Percentiles rank a stretch among this genome's conserved stretches.
Evolutionary conservation across 768 basidiomycete species (phyloP).

Genomic region (Russula sp.): DNA sequence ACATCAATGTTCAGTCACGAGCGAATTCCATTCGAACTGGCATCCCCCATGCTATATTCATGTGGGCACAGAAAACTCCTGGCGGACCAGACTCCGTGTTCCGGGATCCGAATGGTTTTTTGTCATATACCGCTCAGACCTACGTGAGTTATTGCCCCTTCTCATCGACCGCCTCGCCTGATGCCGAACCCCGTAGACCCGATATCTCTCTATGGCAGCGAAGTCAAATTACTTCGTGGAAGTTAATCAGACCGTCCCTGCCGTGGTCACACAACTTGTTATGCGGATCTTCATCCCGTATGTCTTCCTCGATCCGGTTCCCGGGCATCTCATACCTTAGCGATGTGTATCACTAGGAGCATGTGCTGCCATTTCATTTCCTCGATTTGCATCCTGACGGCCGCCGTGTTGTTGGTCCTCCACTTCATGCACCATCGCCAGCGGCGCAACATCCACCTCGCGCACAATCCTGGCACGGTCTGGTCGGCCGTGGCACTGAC

Average conservation of each 20-base stretch:
- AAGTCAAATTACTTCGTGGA: slow-evolving; percentile 54
- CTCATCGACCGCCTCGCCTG: neutral
- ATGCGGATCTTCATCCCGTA: slow-evolving; percentile 57
- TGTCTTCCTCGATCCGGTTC: slow-evolving; percentile 25
- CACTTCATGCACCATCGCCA: slow-evolving; percentile 38
- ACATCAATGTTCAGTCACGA: slow-evolving; percentile 48
- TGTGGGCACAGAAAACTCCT: slow-evolving; percentile 39
- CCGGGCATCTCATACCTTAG: neutral
- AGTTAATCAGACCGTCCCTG: slow-evolving; percentile 35
- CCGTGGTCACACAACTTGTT: slow-evolving; percentile 36
- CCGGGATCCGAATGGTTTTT: slow-evolving; percentile 43
- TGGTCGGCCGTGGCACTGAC: slow-evolving; percentile 13
- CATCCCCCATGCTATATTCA: slow-evolving; percentile 57
- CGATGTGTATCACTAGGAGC: neutral
- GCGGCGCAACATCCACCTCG: slow-evolving; percentile 14
- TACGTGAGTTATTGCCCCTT: slow-evolving; percentile 36
- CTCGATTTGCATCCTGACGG: slow-evolving; percentile 42
- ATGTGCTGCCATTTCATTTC: slow-evolving; percentile 44
- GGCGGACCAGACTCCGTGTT: slow-evolving; percentile 43
- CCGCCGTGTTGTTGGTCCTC: slow-evolving; percentile 40
- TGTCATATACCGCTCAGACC: slow-evolving; percentile 43
- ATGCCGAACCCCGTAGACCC: slow-evolving; percentile 36
- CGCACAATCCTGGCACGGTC: slow-evolving; percentile 15
- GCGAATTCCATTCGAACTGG: slow-evolving; percentile 43
- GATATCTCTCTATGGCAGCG: slow-evolving; percentile 52